Evolutionary conservation across 345 rosid genomes (phyloP), one percentile per base, ranked within the genome.

Genomic region (Capsella bursapastoris): DNA sequence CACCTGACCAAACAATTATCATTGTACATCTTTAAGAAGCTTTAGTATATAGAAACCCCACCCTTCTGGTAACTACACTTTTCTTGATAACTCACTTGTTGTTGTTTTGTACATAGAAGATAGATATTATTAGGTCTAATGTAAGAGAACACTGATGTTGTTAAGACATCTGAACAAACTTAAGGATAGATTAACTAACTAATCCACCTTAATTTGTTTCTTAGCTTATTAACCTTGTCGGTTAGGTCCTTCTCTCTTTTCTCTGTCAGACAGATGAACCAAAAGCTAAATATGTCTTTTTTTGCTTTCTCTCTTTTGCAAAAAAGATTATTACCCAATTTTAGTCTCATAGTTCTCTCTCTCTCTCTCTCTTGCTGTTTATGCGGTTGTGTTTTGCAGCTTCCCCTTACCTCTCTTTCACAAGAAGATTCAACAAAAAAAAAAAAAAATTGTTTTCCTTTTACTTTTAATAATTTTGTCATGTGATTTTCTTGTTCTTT

Each of bases 401-500:
- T 85, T 76, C 82, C 87, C 87, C 72, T 72, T 68, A 58, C 85
- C 83, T 85, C 86, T 88, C 81, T 66, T 65, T 49, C 84, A 45
- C 28, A 76, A 78, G 66, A 71, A 77, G 70, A 57, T 52, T 57
- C 72, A 71, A 64, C 41, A 28, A 43, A 58, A 65, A 25, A 65
- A 75, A 34, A 57, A 41, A 66, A 27, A 44, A 48, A 48, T 22
- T 15, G 8, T 29, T 68, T 40, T 58, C 27, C 22, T 72, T 72
- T 75, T 66, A 13, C 63, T 73, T 63, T 78, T 71, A 64, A 65
- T 71, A 57, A 70, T 77, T 71, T 65, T 77, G 43, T 71, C 76
- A 77, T 71, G 77, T 77, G 72, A 71, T 37, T 67, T 32, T 35
- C 25, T 38, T 62, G 18, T 34, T 37, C 34, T 28, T 22, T 43